A percentile compares a stretch with the other conserved stretches of the same genome.
Conservation (phyloP, 345 rosid species). For the Rubroshorea leprosula region DNA sequence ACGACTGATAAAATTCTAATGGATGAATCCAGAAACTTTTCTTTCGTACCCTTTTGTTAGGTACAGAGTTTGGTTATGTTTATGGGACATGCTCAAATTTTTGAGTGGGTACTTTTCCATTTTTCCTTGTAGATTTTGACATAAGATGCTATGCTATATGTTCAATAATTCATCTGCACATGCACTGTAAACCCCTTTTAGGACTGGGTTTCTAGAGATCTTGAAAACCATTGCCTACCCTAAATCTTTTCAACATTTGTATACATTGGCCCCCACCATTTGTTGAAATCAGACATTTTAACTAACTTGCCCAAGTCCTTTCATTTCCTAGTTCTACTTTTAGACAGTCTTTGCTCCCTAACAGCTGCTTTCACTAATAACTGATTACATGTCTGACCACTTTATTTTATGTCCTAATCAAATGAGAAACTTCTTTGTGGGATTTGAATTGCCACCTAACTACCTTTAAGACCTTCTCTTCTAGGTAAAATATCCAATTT, state of each 20-base stretch:
- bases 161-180: neutral
- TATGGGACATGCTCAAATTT: neutral
- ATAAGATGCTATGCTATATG: neutral
- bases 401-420: neutral
- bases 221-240: neutral
- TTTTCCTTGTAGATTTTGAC: neutral
- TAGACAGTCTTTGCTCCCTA: neutral
- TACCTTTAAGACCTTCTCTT: no score
- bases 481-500: no score
- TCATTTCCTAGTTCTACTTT: neutral
- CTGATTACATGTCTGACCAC: no score
- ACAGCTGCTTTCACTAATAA: neutral
- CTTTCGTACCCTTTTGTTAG: neutral
- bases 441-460: neutral
- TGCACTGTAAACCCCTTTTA: neutral
- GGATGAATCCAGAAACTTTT: neutral
- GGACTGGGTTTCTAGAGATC: neutral
- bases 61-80: neutral
- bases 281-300: neutral
- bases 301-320: neutral
- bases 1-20: neutral
- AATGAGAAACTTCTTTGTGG: neutral
- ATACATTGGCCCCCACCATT: neutral
- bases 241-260: neutral
- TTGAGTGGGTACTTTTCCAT: neutral